Conservation (phyloP, 2,329 filamentous ascomycete species). For the Penicillium vulpinum region DNA sequence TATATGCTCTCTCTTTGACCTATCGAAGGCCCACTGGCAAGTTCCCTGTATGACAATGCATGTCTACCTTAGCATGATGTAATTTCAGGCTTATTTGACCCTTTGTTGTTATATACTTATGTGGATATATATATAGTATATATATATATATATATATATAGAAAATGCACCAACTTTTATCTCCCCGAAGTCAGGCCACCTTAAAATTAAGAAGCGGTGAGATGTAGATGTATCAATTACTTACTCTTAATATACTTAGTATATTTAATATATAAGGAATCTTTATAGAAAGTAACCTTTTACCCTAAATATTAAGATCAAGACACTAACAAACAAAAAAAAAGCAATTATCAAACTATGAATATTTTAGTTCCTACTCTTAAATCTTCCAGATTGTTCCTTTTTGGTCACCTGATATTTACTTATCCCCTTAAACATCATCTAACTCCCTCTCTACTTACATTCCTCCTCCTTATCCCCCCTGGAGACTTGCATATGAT, state of each 20-base stretch:
- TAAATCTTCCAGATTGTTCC: neutral
- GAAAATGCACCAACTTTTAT: too few species aligned
- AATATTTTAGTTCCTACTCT: too few species aligned
- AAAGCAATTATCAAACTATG: too few species aligned
- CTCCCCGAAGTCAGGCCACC: neutral
- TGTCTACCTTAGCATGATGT: constrained; percentile 1
- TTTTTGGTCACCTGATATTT: neutral
- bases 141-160: too few species aligned
- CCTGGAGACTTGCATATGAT: constrained; percentile 2
- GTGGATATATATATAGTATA: too few species aligned
- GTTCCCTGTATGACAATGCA: neutral
- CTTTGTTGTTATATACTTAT: neutral
- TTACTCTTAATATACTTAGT: too few species aligned
- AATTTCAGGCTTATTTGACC: neutral
- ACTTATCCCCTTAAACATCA: neutral
- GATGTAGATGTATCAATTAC: too few species aligned
- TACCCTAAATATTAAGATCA: neutral
- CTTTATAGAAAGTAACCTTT: too few species aligned
- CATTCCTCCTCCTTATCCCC: neutral
- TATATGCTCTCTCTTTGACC: neutral
- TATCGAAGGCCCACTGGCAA: neutral
- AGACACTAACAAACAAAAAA: too few species aligned
- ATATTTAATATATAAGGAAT: too few species aligned
- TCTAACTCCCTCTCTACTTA: neutral
- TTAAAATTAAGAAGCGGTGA: neutral